Base-by-base conservation (phyloP, 192 early-diverging fungal species). In the Podila horticola region DNA sequence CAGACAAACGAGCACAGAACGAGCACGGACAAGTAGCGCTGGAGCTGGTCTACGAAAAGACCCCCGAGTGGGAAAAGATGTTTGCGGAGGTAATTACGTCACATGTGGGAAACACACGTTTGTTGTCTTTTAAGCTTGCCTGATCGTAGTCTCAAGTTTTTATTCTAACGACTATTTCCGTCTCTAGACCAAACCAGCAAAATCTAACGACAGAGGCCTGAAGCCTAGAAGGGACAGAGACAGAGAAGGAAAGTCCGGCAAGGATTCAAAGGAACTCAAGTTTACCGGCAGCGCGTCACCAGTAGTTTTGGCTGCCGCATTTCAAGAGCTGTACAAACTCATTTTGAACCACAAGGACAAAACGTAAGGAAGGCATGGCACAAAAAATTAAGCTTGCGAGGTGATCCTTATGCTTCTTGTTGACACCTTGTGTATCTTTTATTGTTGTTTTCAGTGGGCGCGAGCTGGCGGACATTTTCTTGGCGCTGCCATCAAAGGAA, bases 1-100 rank as follows among this genome's bases (percentile, higher is more conserved):
- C 94, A 13, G 90, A 95, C 64, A 88, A 88, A 51, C 86, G 93
- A 26, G 93, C 92, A 2, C 84, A 88, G 67, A 98, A 98, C 72
- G 83, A 84, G 0, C 87, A 92, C 57, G 94, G 88, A 13, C 94
- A 97, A 81, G 90, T 90, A 0, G 93, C 97, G 1, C 83, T 92
- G 51, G 92, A 98, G 67, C 84, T 98, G 61, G 92, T 94, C 0
- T 87, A 93, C 50, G 92, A 96, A 69, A 79, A 79, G 22, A 79
- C 84, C 36, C 84, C 86, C 28, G 67, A 79, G n/a, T 92, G 91
- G 91, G 51, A 79, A 33, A 72, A 65, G 28, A 57, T 90, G 33
- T 89, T 92, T 62, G 61, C 64, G 9, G 82, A 79, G 51, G 86
- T 87, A 79, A 59, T 45, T 45, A 10, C 13, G 15, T 12, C 1